phyloP scores from a whole-genome alignment of 2,329 filamentous ascomycete species.

The Tetracladium maxilliforme region DNA sequence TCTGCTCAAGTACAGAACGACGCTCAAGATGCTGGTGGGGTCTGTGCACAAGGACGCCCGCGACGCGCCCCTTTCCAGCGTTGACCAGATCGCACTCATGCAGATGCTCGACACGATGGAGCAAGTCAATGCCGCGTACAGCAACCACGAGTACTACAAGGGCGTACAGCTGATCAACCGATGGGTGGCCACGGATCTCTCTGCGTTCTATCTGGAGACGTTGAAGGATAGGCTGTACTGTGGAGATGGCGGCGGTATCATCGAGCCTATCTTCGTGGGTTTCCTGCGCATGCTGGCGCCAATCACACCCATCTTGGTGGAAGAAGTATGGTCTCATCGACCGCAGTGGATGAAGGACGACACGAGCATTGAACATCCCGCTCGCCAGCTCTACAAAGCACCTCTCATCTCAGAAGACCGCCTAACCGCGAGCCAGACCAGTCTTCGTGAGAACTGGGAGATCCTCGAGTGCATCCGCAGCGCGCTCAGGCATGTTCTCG shows the following conservation, averaged over 20 bases:
- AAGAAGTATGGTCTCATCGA: slow-evolving; percentile 74
- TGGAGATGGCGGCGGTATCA: slow-evolving; percentile 48
- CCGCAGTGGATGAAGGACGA: slow-evolving; percentile 46
- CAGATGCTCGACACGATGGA: slow-evolving; percentile 54
- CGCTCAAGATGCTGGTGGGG: slow-evolving; percentile 81
- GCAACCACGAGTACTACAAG: slow-evolving; percentile 70
- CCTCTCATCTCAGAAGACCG: too few relatives aligned
- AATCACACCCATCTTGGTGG: slow-evolving; percentile 68
- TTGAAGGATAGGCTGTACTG: slow-evolving; percentile 90
- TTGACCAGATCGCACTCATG: slow-evolving; percentile 63
- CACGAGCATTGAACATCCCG: too few relatives aligned
- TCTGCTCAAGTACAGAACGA: slow-evolving; percentile 77
- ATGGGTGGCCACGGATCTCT: slow-evolving; percentile 73
- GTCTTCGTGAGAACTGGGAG: too few relatives aligned
- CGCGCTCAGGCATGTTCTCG: too few relatives aligned
- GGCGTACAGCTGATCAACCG: slow-evolving; percentile 59
- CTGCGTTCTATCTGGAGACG: slow-evolving; percentile 86
- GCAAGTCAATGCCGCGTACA: slow-evolving; percentile 49
- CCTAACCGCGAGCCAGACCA: too few relatives aligned
- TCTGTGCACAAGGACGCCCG: slow-evolving; percentile 43
- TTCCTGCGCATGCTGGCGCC: slow-evolving; percentile 69
- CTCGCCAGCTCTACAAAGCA: too few relatives aligned
- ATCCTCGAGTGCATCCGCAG: too few relatives aligned
- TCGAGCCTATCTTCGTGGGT: slow-evolving; percentile 54
- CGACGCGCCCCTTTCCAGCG: slow-evolving; percentile 33